Evolutionary conservation across 345 rosid species (phyloP), one percentile per base, ranked within the genome.

Genomic region (Camelina laxa): DNA sequence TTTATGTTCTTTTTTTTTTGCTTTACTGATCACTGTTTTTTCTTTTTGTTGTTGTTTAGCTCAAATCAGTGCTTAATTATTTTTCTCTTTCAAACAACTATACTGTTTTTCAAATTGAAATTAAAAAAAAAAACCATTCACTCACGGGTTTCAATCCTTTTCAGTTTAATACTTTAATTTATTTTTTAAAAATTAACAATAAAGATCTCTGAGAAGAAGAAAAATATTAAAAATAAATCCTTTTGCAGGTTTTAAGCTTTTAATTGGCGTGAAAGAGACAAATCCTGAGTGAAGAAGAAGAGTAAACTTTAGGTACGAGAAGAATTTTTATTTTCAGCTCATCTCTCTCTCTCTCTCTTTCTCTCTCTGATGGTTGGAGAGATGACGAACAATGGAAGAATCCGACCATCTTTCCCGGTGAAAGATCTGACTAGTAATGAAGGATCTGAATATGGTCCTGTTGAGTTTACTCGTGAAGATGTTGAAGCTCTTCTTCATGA

Each of bases 391-490:
- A 80, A 80, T 53, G 84, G 72, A 39, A 81, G 85, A 78, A 53
- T 76, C 76, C 84, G 91, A 70, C 86, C 74, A 54, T 80, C 84
- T 2, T 83, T 84, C 72, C 79, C 83, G 17, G 80, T 82, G 12
- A 86, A 69, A 82, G 91, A 87, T 84, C 87, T 84, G 60, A 77
- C 82, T 31, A 87, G 91, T 63, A 84, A 73, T 72, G 85, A 84
- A 8, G 91, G 88, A 73, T 87, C 91, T 35, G 91, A 87, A 42
- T 84, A 76, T 65, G 85, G 91, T 9, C 78, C 82, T 19, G 71
- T 80, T 68, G 91, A 87, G 78, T 84, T 84, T 76, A 81, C 91
- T 3, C 81, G 91, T 72, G 91, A 85, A 84, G 91, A 84, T 21
- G 91, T 87, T 67, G 89, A 82, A 12, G 82, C 91, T 54, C 81